Evolutionary conservation across 1,139 yeast genomes (phyloP), one percentile per base, ranked within the genome.

Genomic region (Geotrichum aggregatum): DNA sequence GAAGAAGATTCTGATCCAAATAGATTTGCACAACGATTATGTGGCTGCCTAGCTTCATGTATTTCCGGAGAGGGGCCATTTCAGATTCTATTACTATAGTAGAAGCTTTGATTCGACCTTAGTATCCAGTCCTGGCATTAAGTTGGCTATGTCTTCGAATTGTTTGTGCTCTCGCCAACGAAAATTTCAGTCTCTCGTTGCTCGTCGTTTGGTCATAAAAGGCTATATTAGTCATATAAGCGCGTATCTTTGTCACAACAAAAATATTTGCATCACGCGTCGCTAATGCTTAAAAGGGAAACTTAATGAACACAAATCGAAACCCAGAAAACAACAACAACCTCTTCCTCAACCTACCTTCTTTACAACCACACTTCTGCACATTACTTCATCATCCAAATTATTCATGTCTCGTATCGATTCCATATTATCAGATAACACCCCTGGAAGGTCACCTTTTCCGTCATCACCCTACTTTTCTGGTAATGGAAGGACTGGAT

Each of bases 391-490:
- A 16, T 8, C n/a, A 39, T 21, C 14, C 22, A 21, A 43, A n/a
- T n/a, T n/a, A n/a, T n/a, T 3, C 31, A 50, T 50, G 50, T 50
- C 53, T 14, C 41, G 50, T 24, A 16, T 50, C 13, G 53, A 50
- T 19, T 50, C 53, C 10, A 18, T 50, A 28, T 26, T 50, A 35
- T 50, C 53, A 26, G 53, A 45, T 33, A 45, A 39, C 24, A 40
- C 53, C 18, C 47, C 50, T 3, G 51, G 49, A 16, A 38, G 51
- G 43, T 47, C 54, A 14, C 51, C 48, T 18, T 34, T 47, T 11
- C 54, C 54, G 10, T 51, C 54, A 4, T 51, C 54, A 10, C 51
- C 54, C 13, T 47, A 47, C 45, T 50, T 45, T 34, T 26, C 34
- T 24, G 22, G 39, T 6, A 42, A 38, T 14, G 36, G 44, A 13